Conservation (phyloP, 148 eudicot genomes). For the Cornus kousa region DNA sequence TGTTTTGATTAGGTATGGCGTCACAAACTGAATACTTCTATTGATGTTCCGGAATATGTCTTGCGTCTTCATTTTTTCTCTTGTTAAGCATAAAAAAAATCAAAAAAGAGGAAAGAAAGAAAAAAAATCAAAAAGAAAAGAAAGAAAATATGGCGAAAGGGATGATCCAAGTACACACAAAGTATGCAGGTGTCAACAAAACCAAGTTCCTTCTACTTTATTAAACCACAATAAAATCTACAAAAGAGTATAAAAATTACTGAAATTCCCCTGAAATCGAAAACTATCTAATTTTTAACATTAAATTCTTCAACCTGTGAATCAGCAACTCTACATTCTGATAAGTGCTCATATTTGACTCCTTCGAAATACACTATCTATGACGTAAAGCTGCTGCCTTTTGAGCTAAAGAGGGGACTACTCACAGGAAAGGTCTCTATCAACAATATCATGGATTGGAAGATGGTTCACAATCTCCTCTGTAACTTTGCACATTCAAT, state of each 20-base stretch:
- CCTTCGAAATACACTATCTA: too few relatives aligned
- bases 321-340: background rate
- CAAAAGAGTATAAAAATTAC: background rate
- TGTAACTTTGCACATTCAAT: too few relatives aligned
- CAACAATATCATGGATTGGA: too few relatives aligned
- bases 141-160: background rate
- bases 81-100: too few relatives aligned
- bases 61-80: background rate
- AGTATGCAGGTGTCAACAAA: too few relatives aligned
- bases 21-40: background rate
- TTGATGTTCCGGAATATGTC: background rate
- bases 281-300: background rate
- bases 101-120: too few relatives aligned
- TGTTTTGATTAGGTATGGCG: background rate
- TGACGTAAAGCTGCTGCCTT: too few relatives aligned
- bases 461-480: too few relatives aligned
- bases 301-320: background rate
- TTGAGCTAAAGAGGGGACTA: too few relatives aligned
- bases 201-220: background rate
- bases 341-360: too few relatives aligned
- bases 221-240: background rate
- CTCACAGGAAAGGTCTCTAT: background rate
- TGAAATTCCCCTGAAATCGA: background rate
- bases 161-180: background rate
- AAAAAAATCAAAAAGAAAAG: background rate